phyloP scores from a whole-genome alignment of 164 flowering plant genomes.

The Akebia trifoliata region DNA sequence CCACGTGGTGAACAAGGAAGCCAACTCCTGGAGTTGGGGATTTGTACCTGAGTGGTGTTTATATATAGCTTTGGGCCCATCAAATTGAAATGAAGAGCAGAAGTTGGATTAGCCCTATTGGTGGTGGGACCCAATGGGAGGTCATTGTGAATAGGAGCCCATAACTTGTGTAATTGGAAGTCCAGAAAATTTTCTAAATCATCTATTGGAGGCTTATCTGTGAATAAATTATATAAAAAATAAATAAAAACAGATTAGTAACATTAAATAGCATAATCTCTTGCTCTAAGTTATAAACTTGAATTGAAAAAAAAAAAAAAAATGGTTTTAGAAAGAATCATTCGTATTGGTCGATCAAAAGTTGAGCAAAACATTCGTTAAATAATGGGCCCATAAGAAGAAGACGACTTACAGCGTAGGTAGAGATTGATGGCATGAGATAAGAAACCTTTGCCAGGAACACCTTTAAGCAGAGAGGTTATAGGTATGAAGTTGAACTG shows the following conservation, averaged over 20 bases:
- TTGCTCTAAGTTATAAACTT: too few species aligned
- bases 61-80: conserved; percentile 71
- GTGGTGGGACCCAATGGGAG: conserved; percentile 47
- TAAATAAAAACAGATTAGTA: too few species aligned
- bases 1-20: too few species aligned
- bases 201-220: conserved; percentile 71
- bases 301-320: too few species aligned
- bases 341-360: too few species aligned
- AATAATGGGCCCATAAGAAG: neutral
- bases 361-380: too few species aligned
- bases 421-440: conserved; percentile 88
- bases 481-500: conserved; percentile 71
- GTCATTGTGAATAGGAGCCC: conserved; percentile 75
- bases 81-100: conserved; percentile 44
- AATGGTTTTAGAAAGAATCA: too few species aligned
- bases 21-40: too few species aligned
- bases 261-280: too few species aligned
- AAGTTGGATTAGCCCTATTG: conserved; percentile 26
- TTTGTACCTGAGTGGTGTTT: conserved; percentile 49
- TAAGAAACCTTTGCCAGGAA: conserved; percentile 71
- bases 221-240: too few species aligned
- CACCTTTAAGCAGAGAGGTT: conserved; percentile 69
- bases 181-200: conserved; percentile 64
- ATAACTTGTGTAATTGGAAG: conserved; percentile 51
- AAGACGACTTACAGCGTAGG: conserved; percentile 53